Evolutionary conservation across 352 stramenopile genomes (phyloP), one percentile per base, ranked within the genome.

Genomic region (Pythium brachiatum): DNA sequence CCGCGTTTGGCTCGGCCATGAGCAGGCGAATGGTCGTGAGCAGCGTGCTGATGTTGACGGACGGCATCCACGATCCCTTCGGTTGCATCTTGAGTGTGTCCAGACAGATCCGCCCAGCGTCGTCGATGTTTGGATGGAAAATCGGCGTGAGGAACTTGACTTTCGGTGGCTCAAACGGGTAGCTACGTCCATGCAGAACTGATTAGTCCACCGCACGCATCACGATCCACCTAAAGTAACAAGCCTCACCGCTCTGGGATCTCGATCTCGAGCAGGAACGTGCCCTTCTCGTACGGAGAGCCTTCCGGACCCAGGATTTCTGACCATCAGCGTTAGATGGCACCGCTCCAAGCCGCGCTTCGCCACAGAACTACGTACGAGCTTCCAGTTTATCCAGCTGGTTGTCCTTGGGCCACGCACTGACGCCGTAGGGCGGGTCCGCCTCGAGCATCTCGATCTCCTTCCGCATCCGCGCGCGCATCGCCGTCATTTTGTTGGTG

Each of bases 31-130:
- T 95, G 0, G 88, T 96, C 9, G 90, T 96, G 25, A 97, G 68
- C 56, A 97, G 66, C 18, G 89, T 97, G 50, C 83, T 88, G 51
- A 97, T 91, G 65, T 97, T 97, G 26, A 97, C 90, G 1, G 86
- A 96, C n/a, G 90, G 89, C 25, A 92, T 74, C 90, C 90, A 97
- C 23, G 88, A 96, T 11, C 90, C 90, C 75, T 94, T 92, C 18
- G 89, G 89, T 58, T 92, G 86, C 87, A 94, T 95, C 73, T 97
- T 97, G 53, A 97, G 82, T 13, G 87, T 95, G 66, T 97, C 89
- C 6, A 97, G 78, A 57, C 88, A 97, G 48, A 97, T 97, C 27
- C 90, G 81, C 5, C 90, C 90, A 2, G 72, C 83, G 53, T 93
- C 86, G 44, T 94, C 85, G 51, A 94, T 94, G 62, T 94, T 94